Percentiles rank a stretch among this genome's conserved stretches.
Evolutionary conservation across 371 early-diverging fungal species (phyloP).

Genomic region (Rhizopus microsporus): DNA sequence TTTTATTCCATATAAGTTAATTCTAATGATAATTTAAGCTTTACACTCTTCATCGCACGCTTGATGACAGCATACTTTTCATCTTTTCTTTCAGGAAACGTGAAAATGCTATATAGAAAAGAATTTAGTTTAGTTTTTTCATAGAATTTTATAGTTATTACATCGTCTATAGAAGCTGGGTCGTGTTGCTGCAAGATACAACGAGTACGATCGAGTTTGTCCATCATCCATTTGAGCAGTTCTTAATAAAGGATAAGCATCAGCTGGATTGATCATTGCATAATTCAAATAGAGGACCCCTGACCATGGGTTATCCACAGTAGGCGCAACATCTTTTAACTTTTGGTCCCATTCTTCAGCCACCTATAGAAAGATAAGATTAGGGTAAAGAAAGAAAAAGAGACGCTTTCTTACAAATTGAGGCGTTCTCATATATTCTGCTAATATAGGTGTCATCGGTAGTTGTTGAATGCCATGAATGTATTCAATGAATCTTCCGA

Average conservation of each 20-base stretch:
- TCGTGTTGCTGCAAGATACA: conserved; percentile 59
- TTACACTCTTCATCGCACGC: conserved; percentile 33
- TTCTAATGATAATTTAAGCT: conserved; percentile 42
- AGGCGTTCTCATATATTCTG: conserved; percentile 45
- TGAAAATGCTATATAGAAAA: conserved; percentile 7
- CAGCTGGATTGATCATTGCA: conserved; percentile 47
- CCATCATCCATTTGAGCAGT: conserved; percentile 58
- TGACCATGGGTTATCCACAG: conserved; percentile 52
- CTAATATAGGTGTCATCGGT: conserved; percentile 73
- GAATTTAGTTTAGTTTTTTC: background rate
- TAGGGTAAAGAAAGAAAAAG: background rate
- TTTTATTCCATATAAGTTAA: no score
- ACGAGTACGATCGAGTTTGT: conserved; percentile 58
- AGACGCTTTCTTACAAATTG: conserved; percentile 40
- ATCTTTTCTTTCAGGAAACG: conserved; percentile 12
- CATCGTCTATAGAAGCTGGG: conserved; percentile 32
- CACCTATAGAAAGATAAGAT: conserved; percentile 19
- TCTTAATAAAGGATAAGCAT: conserved; percentile 44
- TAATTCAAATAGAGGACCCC: conserved; percentile 61
- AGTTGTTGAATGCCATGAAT: conserved; percentile 83
- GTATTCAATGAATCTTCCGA: conserved; percentile 63
- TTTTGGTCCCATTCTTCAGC: conserved; percentile 57
- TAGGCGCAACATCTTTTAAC: conserved; percentile 28
- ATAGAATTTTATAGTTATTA: conserved; percentile 9
- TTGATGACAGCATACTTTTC: conserved; percentile 12